A percentile compares a stretch with the other conserved stretches of the same genome.
These are phyloP conservation scores for Streptanthus diversifolius DNA, from an alignment of 345 rosid species.

Conservation along the genomic window DNA sequence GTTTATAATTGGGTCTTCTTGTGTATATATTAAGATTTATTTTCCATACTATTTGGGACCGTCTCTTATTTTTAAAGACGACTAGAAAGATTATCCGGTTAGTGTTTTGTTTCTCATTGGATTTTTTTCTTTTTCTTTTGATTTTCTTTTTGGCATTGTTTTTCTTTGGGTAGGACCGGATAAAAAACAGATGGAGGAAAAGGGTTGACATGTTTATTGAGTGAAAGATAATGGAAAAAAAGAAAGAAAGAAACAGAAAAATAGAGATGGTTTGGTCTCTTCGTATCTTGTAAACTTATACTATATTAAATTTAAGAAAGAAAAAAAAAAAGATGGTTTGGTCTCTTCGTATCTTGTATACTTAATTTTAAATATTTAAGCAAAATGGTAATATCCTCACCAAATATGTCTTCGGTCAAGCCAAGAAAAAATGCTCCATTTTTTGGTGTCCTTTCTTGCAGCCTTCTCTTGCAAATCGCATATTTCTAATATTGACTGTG, in stretches of 20 bases:
- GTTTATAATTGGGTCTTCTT: background rate
- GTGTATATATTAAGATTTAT: slow-evolving; percentile 25
- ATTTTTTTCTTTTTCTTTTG: no score
- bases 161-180: slow-evolving; percentile 17
- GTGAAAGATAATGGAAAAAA: background rate
- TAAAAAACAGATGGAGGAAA: slow-evolving; percentile 24
- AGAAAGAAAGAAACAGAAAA: background rate
- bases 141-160: background rate
- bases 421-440: background rate
- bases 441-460: background rate
- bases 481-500: background rate
- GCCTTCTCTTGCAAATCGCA: background rate
- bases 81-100: slow-evolving; percentile 15
- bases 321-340: background rate
- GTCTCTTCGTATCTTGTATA: background rate
- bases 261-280: slow-evolving; percentile 8
- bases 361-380: background rate
- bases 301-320: background rate
- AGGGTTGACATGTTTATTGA: slow-evolving; percentile 23
- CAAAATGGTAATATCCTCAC: background rate
- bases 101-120: slow-evolving; percentile 20
- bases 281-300: background rate
- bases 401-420: background rate
- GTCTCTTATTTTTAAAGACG: slow-evolving; percentile 20
- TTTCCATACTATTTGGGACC: slow-evolving; percentile 11